Base-by-base conservation (phyloP, 176 grass and related monocot species). In the Avena atlantica region DNA sequence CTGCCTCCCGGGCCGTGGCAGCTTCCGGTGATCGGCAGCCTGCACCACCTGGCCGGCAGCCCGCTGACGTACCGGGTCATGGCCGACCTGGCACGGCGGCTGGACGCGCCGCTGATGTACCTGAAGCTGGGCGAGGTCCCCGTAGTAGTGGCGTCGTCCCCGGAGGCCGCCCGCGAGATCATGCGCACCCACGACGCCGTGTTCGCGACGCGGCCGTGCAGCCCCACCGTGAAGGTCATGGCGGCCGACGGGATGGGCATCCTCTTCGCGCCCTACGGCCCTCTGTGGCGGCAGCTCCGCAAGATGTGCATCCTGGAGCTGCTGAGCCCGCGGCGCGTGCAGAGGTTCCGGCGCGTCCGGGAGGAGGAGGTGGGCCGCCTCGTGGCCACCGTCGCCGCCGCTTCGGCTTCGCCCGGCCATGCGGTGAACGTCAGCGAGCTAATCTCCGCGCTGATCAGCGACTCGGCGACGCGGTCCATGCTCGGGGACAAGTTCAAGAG, bases 311-410 rank as follows among this genome's bases (percentile, higher is more conserved):
- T 64, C 57, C 9, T 87, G 8, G 84, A 78, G 20, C 78, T 92
- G 9, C 81, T 91, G 67, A 68, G 66, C 81, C 11, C 85, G 6
- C 86, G 70, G 36, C 85, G 80, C 27, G 85, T 91, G 16, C 80
- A 50, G n/a, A 84, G 72, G 29, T 87, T 78, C 85, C 76, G 74
- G 11, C 70, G n/a, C 12, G 42, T 87, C 76, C 51, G 85, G 16
- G 89, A 91, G 55, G 79, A 91, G 12, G 89, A 91, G 86, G 61
- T 55, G 8, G 61, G 16, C 12, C 85, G 82, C 74, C 85, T 84
- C 56, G 51, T 91, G 14, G 72, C 45, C 17, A 14, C 61, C 24
- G 1, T 42, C 40, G 40, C 40, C 40, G 40, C n/a, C n/a, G n/a
- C n/a, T n/a, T n/a, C n/a, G n/a, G n/a, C n/a, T n/a, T n/a, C n/a